Percentiles rank a stretch among this genome's conserved stretches.
Evolutionary conservation across 2,329 filamentous ascomycete genomes (phyloP).

Genomic region (Bipolaris cookei): DNA sequence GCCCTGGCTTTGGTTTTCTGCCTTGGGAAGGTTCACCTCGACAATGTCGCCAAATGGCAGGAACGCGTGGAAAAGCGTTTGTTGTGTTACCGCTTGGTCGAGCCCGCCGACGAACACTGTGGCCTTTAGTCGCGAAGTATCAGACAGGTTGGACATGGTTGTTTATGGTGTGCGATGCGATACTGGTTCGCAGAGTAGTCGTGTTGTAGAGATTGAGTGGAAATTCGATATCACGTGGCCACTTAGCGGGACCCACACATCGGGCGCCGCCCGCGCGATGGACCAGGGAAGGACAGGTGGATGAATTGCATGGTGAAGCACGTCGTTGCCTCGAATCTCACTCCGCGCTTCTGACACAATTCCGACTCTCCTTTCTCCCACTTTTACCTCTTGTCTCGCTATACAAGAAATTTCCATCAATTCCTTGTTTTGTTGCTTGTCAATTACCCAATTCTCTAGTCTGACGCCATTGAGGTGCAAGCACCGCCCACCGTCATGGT

Average conservation of each 20-base stretch:
- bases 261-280: conserved; percentile 23
- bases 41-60: conserved; percentile 96
- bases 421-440: conserved; percentile 28
- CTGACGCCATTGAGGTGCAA: conserved; percentile 41
- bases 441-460: conserved; percentile 27
- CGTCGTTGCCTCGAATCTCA: conserved; percentile 32
- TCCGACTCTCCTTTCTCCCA: conserved; percentile 24
- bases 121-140: conserved; percentile 81
- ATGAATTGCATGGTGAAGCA: conserved; percentile 38
- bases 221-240: conserved; percentile 36
- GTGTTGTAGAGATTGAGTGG: conserved; percentile 14
- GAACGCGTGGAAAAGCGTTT: conserved; percentile 86
- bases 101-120: conserved; percentile 94
- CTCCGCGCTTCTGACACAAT: conserved; percentile 27
- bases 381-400: conserved; percentile 22
- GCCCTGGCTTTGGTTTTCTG: conserved; percentile 77
- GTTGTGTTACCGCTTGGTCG: conserved; percentile 74
- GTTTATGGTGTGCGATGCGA: conserved; percentile 5
- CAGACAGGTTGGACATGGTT: conserved; percentile 68
- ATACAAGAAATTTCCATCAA: conserved; percentile 16
- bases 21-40: conserved; percentile 88
- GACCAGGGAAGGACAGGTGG: conserved; percentile 47
- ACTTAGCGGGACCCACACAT: conserved; percentile 20
- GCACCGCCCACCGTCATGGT: conserved; percentile 70
- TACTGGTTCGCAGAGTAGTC: background rate